Percentiles rank a stretch among this genome's conserved stretches.
Conservation (phyloP, 1,139 yeast genomes). For the Taphrina wiesneri region DNA sequence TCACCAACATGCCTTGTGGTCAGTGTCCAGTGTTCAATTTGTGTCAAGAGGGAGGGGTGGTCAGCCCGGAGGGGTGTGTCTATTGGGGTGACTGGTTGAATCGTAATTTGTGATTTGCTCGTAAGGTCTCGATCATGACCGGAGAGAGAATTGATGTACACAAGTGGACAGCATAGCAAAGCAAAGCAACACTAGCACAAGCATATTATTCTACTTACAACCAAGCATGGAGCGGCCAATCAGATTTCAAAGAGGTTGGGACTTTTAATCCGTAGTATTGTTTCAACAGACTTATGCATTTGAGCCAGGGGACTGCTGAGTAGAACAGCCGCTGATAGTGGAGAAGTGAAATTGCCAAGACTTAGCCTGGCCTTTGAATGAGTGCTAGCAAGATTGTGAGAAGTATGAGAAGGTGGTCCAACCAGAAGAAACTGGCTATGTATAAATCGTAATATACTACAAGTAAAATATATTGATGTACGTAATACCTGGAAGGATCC, state of each 20-base stretch:
- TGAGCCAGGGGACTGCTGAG: no score
- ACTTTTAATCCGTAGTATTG: no score
- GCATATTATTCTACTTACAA: background rate
- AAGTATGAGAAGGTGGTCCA: no score
- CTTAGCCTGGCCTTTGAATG: no score
- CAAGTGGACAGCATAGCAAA: background rate
- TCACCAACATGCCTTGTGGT: constrained; percentile 47
- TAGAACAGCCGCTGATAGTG: no score
- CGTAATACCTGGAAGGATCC: no score
- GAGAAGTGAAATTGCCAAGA: no score
- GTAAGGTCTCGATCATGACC: background rate
- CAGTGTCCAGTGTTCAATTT: constrained; percentile 45
- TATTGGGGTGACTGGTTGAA: constrained; percentile 47
- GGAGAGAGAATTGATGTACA: background rate
- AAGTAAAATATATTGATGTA: no score
- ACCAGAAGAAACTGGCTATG: no score
- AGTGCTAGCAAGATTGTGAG: no score
- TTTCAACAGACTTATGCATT: no score
- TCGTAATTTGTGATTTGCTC: background rate
- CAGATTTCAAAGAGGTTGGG: background rate
- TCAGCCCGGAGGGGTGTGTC: constrained; percentile 45
- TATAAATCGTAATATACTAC: no score
- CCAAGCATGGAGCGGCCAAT: background rate
- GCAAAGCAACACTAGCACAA: background rate
- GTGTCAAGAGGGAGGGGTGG: constrained; percentile 45